Percentiles rank a stretch among this genome's conserved stretches.
Evolutionary conservation across 495 filamentous ascomycete genomes (phyloP).

Genomic region (Physcia stellaris): DNA sequence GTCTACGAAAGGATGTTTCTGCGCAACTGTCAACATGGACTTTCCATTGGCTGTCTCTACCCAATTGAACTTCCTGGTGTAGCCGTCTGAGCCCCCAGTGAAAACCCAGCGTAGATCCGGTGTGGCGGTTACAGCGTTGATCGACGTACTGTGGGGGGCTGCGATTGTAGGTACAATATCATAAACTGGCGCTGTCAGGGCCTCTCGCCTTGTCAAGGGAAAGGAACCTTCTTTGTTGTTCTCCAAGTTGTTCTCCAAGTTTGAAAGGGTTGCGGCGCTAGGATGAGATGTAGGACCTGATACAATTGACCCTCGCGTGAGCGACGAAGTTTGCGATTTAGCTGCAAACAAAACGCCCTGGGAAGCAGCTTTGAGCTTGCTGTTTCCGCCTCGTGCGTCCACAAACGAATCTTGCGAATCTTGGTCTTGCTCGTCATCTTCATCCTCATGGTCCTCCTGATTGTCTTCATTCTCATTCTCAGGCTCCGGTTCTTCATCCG

Average conservation of each 20-base stretch:
- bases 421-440: conserved; percentile 45
- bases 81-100: conserved; percentile 85
- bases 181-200: conserved; percentile 69
- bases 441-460: conserved; percentile 37
- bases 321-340: conserved; percentile 33
- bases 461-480: conserved; percentile 44
- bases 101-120: conserved; percentile 95
- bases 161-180: conserved; percentile 96
- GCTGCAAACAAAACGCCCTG: conserved; percentile 20
- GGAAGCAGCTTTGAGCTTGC: conserved; percentile 5
- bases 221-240: too few relatives aligned
- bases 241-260: too few relatives aligned
- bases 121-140: conserved; percentile 84
- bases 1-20: conserved; percentile 94
- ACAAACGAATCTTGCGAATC: conserved; percentile 17
- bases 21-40: conserved; percentile 83
- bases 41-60: conserved; percentile 90
- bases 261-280: conserved; percentile 26
- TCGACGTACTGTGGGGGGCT: conserved; percentile 86
- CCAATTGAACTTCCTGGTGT: conserved; percentile 92
- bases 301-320: conserved; percentile 22
- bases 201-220: conserved; percentile 68
- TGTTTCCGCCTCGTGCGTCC: conserved; percentile 6
- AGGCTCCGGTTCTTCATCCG: conserved; percentile 46
- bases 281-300: conserved; percentile 21